Base-by-base conservation (phyloP, 768 basidiomycete genomes). In the Pisolithus marmoratus region DNA sequence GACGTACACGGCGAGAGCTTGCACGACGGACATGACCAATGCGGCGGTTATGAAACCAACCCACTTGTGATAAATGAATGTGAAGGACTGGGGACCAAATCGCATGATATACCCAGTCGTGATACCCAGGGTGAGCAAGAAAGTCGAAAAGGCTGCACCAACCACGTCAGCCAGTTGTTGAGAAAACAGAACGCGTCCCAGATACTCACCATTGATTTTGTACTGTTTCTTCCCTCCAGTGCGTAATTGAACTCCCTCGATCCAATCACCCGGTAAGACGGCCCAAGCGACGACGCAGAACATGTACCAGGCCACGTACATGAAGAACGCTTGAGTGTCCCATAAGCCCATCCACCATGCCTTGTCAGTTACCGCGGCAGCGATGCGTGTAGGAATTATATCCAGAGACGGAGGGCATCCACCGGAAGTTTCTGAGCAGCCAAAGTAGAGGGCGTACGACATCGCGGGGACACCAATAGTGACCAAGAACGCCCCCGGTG, bases 21-120 rank as follows among this genome's bases (percentile, higher is more conserved):
- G 95, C 22, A 82, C 60, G 48, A 87, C 50, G 2, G 92, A 78
- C 86, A 93, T 92, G 54, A 84, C 53, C 27, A 94, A 58, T 2
- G 93, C 78, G 0, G 93, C 91, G 14, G 94, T 92, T 36, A 87
- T 68, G 53, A 99, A 82, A 42, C 93, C 93, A 43, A 94, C 70
- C 86, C 88, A 98, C 72, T 90, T 88, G 56, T 95, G 82, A 70
- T 96, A 93, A 54, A 96, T 64, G 71, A 92, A 91, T 1, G 93
- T 92, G 73, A 96, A 88, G 0, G 87, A 78, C 53, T 82, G 72
- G 26, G 86, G 83, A 1, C 96, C 96, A 55, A 76, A 80, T 51
- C 83, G 83, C 52, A 81, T 71, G 63, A 96, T 82, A 49, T 78
- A 69, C 14, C 90, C 93, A 11, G 72, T 69, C 2, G 82, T 74